Conservation (phyloP, 2,329 filamentous ascomycete genomes). For the Didymella glomerata region DNA sequence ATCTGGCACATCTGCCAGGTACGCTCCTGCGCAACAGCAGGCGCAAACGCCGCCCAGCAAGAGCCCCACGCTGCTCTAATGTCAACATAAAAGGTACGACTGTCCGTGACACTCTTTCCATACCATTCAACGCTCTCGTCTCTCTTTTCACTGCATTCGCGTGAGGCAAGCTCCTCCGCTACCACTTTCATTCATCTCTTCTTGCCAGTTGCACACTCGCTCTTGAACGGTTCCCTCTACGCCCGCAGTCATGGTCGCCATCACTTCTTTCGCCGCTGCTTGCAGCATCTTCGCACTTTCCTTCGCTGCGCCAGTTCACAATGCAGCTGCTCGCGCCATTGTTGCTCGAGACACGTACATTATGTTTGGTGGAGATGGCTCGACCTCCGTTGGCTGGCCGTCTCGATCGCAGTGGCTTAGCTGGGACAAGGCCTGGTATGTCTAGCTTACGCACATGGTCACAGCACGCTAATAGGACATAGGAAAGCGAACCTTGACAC, state of each 20-base stretch:
- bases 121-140: constrained; percentile 4
- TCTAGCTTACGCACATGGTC: neutral
- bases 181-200: constrained; percentile 14
- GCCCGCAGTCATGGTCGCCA: constrained; percentile 27
- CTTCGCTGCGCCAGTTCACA: constrained; percentile 34
- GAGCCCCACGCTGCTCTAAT: constrained; percentile 2
- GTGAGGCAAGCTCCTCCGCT: constrained; percentile 21
- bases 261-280: constrained; percentile 34
- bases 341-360: constrained; percentile 34
- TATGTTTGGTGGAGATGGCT: constrained; percentile 49
- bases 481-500: constrained; percentile 47
- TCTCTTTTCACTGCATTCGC: constrained; percentile 8
- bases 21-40: constrained; percentile 9
- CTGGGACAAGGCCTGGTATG: constrained; percentile 48
- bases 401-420: constrained; percentile 43
- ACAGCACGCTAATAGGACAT: constrained; percentile 9
- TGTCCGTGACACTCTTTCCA: constrained; percentile 8
- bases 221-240: constrained; percentile 1
- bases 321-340: constrained; percentile 23
- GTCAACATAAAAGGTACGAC: constrained; percentile 16
- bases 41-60: constrained; percentile 11
- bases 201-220: neutral
- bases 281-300: constrained; percentile 41
- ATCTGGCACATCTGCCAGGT: constrained; percentile 16
- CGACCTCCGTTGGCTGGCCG: constrained; percentile 50